A percentile compares a stretch with the other conserved stretches of the same genome.
Evolutionary conservation across 257 asterid genomes (phyloP).

Genomic region (Petrea volubilis): DNA sequence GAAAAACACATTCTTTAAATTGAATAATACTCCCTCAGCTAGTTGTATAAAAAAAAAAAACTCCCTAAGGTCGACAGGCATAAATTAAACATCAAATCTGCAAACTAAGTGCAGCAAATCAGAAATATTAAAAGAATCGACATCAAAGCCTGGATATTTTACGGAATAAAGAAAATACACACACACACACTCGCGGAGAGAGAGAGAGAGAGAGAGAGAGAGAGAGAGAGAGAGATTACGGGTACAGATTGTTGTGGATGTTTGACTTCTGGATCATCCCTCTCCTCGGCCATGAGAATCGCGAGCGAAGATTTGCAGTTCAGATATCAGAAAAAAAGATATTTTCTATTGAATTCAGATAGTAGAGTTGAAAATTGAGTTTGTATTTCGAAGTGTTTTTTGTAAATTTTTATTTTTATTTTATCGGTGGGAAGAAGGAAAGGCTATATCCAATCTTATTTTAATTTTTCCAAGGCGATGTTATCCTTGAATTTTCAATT

Average conservation of each 20-base stretch:
- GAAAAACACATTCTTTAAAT: neutral
- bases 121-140: neutral
- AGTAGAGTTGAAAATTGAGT: neutral
- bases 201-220: neutral
- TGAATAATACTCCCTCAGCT: neutral
- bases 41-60: too few species aligned
- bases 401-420: neutral
- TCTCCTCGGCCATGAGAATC: slow-evolving; percentile 38
- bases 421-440: too few species aligned
- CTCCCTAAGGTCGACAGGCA: neutral
- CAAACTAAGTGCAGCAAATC: neutral
- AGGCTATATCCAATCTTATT: too few species aligned
- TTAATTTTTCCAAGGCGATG: too few species aligned
- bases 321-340: neutral
- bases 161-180: neutral
- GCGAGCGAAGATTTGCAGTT: slow-evolving; percentile 5
- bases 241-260: slow-evolving; percentile 22
- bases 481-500: too few species aligned
- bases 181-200: too few species aligned
- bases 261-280: slow-evolving; percentile 36
- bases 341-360: neutral
- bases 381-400: neutral
- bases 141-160: neutral
- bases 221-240: slow-evolving; percentile 24
- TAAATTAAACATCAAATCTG: neutral